Conservation (phyloP, 2,329 filamentous ascomycete genomes). For the Westerdykella aurantiaca region DNA sequence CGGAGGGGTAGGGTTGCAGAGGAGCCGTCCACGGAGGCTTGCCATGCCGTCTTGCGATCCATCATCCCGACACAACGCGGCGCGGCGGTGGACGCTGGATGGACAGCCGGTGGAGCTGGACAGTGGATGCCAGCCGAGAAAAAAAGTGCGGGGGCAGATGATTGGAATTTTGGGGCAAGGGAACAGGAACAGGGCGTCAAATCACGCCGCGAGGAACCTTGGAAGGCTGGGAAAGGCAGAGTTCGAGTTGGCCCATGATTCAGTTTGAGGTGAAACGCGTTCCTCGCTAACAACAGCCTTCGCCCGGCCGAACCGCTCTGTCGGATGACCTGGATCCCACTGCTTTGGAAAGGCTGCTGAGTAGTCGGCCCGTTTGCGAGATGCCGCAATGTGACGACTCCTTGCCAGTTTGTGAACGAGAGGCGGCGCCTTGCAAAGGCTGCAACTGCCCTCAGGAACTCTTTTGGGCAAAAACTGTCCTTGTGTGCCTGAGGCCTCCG, state of each 20-base stretch:
- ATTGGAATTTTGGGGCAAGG: too few species aligned
- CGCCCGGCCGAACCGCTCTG: slow-evolving; percentile 17
- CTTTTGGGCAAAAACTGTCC: too few species aligned
- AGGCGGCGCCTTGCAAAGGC: too few species aligned
- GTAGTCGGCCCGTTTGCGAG: slow-evolving; percentile 7
- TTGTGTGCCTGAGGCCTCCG: too few species aligned
- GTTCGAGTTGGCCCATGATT: slow-evolving; percentile 3
- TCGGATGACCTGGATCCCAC: slow-evolving; percentile 13
- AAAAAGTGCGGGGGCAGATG: slow-evolving; percentile 8
- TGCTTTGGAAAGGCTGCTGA: slow-evolving; percentile 11
- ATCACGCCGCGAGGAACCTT: slow-evolving; percentile 5
- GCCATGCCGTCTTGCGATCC: too few species aligned
- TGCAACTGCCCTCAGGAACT: too few species aligned
- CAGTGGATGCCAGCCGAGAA: not conserved
- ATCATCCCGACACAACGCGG: slow-evolving; percentile 1
- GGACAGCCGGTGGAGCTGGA: not conserved
- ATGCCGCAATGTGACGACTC: too few species aligned
- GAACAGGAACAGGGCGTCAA: too few species aligned
- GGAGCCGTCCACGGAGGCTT: too few species aligned
- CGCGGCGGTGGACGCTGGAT: slow-evolving; percentile 1
- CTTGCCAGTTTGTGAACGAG: too few species aligned
- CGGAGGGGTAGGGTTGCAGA: too few species aligned
- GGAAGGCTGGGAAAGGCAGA: too few species aligned
- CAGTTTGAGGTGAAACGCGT: slow-evolving; percentile 18
- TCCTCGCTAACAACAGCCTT: slow-evolving; percentile 9